phyloP scores from a whole-genome alignment of 2,329 filamentous ascomycete species.

The Exophiala viscosa region DNA sequence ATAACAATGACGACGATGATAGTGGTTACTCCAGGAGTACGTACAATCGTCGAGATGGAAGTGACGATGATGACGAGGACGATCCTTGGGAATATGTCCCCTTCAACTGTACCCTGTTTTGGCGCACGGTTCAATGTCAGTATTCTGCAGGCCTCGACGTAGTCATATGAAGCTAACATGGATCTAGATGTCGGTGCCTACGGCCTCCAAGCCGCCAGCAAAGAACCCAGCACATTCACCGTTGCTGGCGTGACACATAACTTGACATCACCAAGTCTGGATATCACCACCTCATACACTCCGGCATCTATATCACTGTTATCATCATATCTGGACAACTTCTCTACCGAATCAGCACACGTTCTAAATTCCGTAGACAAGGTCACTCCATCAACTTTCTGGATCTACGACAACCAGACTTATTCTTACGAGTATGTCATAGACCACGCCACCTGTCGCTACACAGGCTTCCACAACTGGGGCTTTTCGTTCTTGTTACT shows the following conservation, averaged over 20 bases:
- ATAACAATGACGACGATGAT: conserved; percentile 10
- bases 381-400: conserved; percentile 8
- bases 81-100: conserved; percentile 19
- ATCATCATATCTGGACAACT: conserved; percentile 11
- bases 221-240: conserved; percentile 11
- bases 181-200: conserved; percentile 13
- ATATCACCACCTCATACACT: conserved; percentile 20
- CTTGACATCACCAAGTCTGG: conserved; percentile 14
- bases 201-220: conserved; percentile 3
- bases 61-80: not conserved
- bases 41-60: not conserved
- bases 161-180: not conserved
- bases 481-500: conserved; percentile 37
- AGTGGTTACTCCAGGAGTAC: not conserved
- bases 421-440: conserved; percentile 16
- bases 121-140: conserved; percentile 17
- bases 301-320: conserved; percentile 3
- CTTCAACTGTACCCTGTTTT: conserved; percentile 18
- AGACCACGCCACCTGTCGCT: conserved; percentile 15
- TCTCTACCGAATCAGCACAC: conserved; percentile 1
- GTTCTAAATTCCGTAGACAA: conserved; percentile 1
- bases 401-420: conserved; percentile 17
- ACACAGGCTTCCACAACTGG: conserved; percentile 32
- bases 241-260: conserved; percentile 9
- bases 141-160: not conserved